These are phyloP conservation scores for Wickerhamomyces queroliae DNA, from an alignment of 805 yeast species.

Conservation along the genomic window DNA sequence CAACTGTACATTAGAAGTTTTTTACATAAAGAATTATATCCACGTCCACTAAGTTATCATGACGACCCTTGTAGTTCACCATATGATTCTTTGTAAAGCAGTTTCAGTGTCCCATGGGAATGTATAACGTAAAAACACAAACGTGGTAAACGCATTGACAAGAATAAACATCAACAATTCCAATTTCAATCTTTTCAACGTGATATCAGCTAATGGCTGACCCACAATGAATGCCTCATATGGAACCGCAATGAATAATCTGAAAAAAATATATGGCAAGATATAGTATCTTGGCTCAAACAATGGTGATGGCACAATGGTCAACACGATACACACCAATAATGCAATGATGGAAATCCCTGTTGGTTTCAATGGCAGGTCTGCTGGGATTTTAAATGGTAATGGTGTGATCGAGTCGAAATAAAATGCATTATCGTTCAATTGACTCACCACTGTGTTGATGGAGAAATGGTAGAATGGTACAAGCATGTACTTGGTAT, in stretches of 20 bases:
- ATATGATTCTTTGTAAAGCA: conserved; percentile 71
- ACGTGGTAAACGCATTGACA: conserved; percentile 47
- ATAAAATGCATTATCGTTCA: conserved; percentile 28
- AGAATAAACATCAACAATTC: conserved; percentile 62
- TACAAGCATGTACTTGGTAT: conserved; percentile 43
- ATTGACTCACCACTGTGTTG: conserved; percentile 29
- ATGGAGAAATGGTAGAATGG: conserved; percentile 67
- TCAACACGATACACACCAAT: conserved; percentile 44
- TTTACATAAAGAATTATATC: neutral
- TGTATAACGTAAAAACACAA: conserved; percentile 53
- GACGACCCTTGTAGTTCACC: conserved; percentile 42
- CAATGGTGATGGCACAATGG: conserved; percentile 84
- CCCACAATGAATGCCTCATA: conserved; percentile 20
- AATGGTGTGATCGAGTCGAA: conserved; percentile 30
- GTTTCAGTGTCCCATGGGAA: conserved; percentile 66
- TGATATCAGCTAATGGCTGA: conserved; percentile 15
- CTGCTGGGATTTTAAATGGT: conserved; percentile 28
- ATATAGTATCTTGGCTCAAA: conserved; percentile 93
- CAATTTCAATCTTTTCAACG: conserved; percentile 30
- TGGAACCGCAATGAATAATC: conserved; percentile 47
- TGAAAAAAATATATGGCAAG: conserved; percentile 71
- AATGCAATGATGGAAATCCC: conserved; percentile 46
- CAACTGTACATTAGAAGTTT: too few relatives aligned
- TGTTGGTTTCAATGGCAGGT: conserved; percentile 34
- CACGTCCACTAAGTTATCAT: neutral